A percentile compares a stretch with the other conserved stretches of the same genome.
Conservation (phyloP, 1,139 yeast genomes). For the Hemisphaericaspora subhashii region DNA sequence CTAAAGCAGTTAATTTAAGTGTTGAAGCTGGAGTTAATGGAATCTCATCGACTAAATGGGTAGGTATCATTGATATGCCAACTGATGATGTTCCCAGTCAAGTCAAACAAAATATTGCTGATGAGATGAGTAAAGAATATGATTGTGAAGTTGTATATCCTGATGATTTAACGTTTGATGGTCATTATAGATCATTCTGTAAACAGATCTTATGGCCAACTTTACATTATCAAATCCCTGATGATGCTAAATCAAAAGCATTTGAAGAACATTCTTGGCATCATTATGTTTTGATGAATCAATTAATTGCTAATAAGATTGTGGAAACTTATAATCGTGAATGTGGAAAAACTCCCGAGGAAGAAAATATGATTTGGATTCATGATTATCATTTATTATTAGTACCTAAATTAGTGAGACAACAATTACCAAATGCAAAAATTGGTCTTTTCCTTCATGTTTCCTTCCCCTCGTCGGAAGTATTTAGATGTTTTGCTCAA, state of each 20-base stretch:
- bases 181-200: slow-evolving; percentile 87
- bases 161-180: slow-evolving; percentile 77
- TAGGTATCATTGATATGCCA: slow-evolving; percentile 90
- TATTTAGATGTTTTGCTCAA: slow-evolving; percentile 90
- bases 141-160: slow-evolving; percentile 69
- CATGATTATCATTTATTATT: slow-evolving; percentile 91
- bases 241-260: slow-evolving; percentile 89
- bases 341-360: slow-evolving; percentile 33
- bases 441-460: slow-evolving; percentile 93
- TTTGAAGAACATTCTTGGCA: slow-evolving; percentile 96
- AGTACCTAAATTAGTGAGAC: slow-evolving; percentile 82
- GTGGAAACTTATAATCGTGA: slow-evolving; percentile 58
- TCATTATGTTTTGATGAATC: slow-evolving; percentile 74
- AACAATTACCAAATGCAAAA: slow-evolving; percentile 73
- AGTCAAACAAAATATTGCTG: slow-evolving; percentile 52
- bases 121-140: slow-evolving; percentile 45
- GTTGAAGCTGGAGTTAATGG: slow-evolving; percentile 45
- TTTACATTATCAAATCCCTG: slow-evolving; percentile 94
- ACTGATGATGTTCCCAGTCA: slow-evolving; percentile 70
- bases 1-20: slow-evolving; percentile 79
- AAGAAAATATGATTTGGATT: slow-evolving; percentile 69
- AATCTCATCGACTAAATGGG: slow-evolving; percentile 63
- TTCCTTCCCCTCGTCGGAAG: slow-evolving; percentile 94
- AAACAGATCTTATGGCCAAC: slow-evolving; percentile 97
- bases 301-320: slow-evolving; percentile 74